These are phyloP conservation scores for Alternaria burnsii DNA, from an alignment of 2,329 filamentous ascomycete species.

Conservation along the genomic window DNA sequence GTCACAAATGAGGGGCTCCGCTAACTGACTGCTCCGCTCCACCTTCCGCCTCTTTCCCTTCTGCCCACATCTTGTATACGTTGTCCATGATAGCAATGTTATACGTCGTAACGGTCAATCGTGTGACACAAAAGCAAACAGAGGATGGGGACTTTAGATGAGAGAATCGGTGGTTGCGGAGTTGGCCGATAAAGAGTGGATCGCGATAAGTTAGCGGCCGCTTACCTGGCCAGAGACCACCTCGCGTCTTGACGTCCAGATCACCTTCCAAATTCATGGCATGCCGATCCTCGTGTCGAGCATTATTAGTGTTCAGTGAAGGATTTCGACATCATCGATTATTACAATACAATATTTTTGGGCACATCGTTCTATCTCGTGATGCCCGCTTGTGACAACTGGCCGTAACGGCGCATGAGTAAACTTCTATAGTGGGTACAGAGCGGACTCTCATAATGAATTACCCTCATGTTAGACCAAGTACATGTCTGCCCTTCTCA, in stretches of 20 bases:
- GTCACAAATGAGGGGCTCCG: constrained; percentile 20
- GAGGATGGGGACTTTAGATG: constrained; percentile 8
- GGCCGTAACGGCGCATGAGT: background rate
- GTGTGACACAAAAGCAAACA: background rate
- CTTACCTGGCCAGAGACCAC: constrained; percentile 8
- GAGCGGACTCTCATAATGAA: background rate
- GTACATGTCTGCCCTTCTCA: constrained; percentile 31
- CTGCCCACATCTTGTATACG: constrained; percentile 53
- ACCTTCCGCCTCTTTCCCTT: constrained; percentile 53
- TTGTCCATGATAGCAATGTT: constrained; percentile 17
- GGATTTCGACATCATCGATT: background rate
- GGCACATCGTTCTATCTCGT: background rate
- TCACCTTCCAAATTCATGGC: background rate
- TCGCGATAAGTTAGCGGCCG: constrained; percentile 30
- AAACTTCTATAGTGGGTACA: background rate
- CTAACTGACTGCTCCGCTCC: constrained; percentile 58
- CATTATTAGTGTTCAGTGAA: too few relatives aligned
- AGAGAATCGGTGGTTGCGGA: constrained; percentile 19
- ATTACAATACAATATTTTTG: background rate
- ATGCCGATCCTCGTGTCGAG: background rate
- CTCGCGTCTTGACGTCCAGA: background rate
- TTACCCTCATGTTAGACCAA: constrained; percentile 24
- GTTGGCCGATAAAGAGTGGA: constrained; percentile 31
- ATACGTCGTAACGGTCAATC: background rate
- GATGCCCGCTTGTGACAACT: background rate